Evolutionary conservation across 2,329 filamentous ascomycete genomes (phyloP).

Genomic region (Xylariales sp.): DNA sequence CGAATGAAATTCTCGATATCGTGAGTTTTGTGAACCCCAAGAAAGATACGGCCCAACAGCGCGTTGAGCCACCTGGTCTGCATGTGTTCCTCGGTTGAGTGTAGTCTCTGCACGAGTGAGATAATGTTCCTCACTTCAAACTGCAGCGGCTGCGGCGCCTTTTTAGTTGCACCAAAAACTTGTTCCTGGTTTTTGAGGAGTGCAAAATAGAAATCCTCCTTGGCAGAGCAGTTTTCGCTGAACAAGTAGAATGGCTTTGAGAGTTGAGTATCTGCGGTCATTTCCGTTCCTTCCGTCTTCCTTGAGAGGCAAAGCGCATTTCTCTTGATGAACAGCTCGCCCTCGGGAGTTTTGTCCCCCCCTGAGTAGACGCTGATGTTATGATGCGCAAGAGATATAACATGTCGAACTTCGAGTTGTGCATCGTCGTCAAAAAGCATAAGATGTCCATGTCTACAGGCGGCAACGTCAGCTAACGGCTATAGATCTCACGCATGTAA

Average conservation of each 20-base stretch:
- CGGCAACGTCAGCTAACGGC: slow-evolving; percentile 2
- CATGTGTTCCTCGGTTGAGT: slow-evolving; percentile 85
- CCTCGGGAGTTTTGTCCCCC: slow-evolving; percentile 73
- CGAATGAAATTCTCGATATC: slow-evolving; percentile 76
- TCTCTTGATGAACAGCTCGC: slow-evolving; percentile 92
- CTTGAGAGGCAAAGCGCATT: slow-evolving; percentile 82
- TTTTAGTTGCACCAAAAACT: slow-evolving; percentile 49
- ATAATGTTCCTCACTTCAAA: slow-evolving; percentile 88
- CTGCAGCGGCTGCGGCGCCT: slow-evolving; percentile 64
- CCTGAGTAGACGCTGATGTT: slow-evolving; percentile 81
- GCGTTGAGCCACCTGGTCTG: slow-evolving; percentile 95
- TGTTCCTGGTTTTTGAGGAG: slow-evolving; percentile 80
- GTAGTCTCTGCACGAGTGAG: slow-evolving; percentile 80
- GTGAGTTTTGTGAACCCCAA: slow-evolving; percentile 80
- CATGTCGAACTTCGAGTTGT: slow-evolving; percentile 92
- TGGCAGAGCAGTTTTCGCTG: slow-evolving; percentile 90
- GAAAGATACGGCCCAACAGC: slow-evolving; percentile 79
- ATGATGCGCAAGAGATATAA: slow-evolving; percentile 88
- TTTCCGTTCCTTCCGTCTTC: slow-evolving; percentile 49
- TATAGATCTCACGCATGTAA: neutral
- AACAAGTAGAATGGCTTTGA: slow-evolving; percentile 91
- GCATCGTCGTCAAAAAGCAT: slow-evolving; percentile 98
- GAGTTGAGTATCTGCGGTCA: slow-evolving; percentile 48
- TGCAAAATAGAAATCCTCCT: slow-evolving; percentile 97
- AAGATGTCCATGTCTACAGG: slow-evolving; percentile 78